Base-by-base conservation (phyloP, 495 filamentous ascomycete species). In the Sphaerosporella brunnea region DNA sequence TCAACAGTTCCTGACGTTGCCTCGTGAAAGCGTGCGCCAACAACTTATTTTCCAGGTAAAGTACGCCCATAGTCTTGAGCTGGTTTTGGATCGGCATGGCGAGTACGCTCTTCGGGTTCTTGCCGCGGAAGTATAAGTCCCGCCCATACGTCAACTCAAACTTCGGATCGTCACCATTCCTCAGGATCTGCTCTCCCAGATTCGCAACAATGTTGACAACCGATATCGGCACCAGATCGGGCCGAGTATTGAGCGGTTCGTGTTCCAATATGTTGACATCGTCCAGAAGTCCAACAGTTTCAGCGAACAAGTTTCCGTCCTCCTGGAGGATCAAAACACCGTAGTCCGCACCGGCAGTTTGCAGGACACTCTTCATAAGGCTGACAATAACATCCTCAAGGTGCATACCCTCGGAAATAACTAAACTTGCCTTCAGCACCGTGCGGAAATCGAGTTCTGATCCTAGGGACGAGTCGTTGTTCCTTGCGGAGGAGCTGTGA, bases 81-180 rank as follows among this genome's bases (percentile, higher is more conserved):
- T 61, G 58, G 28, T 61, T 61, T 28, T 54, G 57, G 28, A 61
- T 54, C 13, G 58, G 58, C 58, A 61, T 61, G 36, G 56, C 60
- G 30, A 61, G 57, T 18, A 61, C 53, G 43, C 53, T 57, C 35
- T 57, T 61, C 11, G 58, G 50, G 32, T 49, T 51, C 46, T 50
- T 53, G 21, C 30, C 50, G 8, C 51, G 49, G 45, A 61, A 61
- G 39, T 61, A 61, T 20, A 37, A 51, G 37, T 61, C 58, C 13
- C 58, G 52, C 25, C 58, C 58, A 49, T 61, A 61, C 9, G 59
- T 55, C 4, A 52, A 47, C 40, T 61, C 58, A 25, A 61, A 61
- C 32, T 60, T 61, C 15, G 58, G 48, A 36, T 61, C 58, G 37
- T 61, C 58, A 26, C 58, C 47, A 48, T 61, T 56, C 24, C 55